A percentile compares a stretch with the other conserved stretches of the same genome.
These are phyloP conservation scores for Nematocida ironsii DNA, from an alignment of 371 early-diverging fungal genomes.

Conservation along the genomic window DNA sequence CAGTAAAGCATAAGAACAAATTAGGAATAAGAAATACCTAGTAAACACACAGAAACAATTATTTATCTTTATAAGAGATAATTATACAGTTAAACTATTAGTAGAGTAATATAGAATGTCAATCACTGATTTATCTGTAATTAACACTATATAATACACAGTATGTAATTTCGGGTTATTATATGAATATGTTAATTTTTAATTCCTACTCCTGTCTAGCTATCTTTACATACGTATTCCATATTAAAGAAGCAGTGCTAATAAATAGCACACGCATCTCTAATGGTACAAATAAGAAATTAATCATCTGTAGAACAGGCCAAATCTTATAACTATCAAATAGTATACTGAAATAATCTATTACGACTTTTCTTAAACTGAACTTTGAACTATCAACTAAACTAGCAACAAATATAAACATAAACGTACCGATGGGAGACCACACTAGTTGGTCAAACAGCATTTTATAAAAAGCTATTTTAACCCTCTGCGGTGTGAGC, in stretches of 20 bases:
- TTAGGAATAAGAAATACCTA: too few relatives aligned
- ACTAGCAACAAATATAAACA: slow-evolving; percentile 17
- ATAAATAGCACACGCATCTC: slow-evolving; percentile 27
- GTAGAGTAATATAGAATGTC: too few relatives aligned
- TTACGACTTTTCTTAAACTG: background rate
- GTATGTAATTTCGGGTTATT: background rate
- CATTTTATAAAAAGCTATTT: slow-evolving; percentile 39
- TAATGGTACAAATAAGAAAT: slow-evolving; percentile 49
- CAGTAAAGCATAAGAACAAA: too few relatives aligned
- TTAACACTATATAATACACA: too few relatives aligned
- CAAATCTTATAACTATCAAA: slow-evolving; percentile 44
- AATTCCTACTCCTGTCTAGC: background rate
- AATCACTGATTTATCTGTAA: background rate
- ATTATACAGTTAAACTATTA: too few relatives aligned
- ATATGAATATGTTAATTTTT: background rate
- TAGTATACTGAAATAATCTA: slow-evolving; percentile 12
- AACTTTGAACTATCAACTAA: background rate
- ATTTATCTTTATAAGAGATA: too few relatives aligned
- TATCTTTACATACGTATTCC: slow-evolving; percentile 48
- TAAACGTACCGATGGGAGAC: slow-evolving; percentile 33
- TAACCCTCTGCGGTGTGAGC: background rate
- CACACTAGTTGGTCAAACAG: slow-evolving; percentile 54
- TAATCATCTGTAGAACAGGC: slow-evolving; percentile 48
- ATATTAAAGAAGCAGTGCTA: slow-evolving; percentile 10
- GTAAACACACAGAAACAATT: too few relatives aligned